These are phyloP conservation scores for Acanthamoeba healyi DNA, from an alignment of 208 protist genomes.

Conservation along the genomic window DNA sequence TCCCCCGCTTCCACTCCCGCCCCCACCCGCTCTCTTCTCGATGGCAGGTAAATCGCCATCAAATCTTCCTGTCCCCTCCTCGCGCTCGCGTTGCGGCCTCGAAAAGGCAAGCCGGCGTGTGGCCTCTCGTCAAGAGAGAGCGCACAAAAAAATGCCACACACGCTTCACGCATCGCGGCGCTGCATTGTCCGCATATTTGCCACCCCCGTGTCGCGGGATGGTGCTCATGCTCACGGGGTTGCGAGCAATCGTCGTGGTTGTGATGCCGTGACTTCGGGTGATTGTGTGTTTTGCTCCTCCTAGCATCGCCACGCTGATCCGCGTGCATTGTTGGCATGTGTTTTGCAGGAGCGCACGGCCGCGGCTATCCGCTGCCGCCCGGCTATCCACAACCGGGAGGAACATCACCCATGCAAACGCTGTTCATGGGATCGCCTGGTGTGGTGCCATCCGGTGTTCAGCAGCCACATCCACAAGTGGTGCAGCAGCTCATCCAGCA, in stretches of 20 bases:
- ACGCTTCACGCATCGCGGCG: no score
- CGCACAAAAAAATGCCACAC: no score
- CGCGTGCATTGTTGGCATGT: no score
- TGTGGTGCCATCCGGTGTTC: not conserved
- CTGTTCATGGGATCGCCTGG: not conserved
- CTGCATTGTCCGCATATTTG: no score
- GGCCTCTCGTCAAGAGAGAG: no score
- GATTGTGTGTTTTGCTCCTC: no score
- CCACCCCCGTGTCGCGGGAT: no score
- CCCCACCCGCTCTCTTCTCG: not conserved
- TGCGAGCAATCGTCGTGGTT: no score
- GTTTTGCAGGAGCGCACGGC: not conserved
- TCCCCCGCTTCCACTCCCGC: not conserved
- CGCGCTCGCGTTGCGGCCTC: not conserved
- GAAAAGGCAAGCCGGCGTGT: not conserved
- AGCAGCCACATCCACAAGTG: not conserved
- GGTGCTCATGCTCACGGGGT: no score
- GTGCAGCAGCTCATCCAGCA: conserved; percentile 56
- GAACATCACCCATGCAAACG: not conserved
- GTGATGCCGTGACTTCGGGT: no score
- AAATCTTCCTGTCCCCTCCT: not conserved
- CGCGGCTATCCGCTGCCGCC: not conserved
- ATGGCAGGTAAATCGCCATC: not conserved
- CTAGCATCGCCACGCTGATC: no score
- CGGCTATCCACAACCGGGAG: not conserved